These are phyloP conservation scores for Cladobotryum protrusum DNA, from an alignment of 2,329 filamentous ascomycete genomes.

Conservation along the genomic window DNA sequence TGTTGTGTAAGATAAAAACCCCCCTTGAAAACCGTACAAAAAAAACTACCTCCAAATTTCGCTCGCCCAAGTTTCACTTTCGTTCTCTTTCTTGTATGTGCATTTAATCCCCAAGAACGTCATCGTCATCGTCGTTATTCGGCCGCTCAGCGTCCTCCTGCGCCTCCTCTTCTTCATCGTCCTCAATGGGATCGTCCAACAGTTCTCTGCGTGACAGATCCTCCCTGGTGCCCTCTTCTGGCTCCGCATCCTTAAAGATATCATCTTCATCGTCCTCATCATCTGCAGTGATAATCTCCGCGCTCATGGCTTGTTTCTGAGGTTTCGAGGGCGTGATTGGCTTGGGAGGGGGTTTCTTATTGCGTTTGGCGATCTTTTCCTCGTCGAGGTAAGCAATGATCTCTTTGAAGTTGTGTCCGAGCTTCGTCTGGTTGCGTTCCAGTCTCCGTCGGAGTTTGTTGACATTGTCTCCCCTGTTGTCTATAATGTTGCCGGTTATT, in stretches of 20 bases:
- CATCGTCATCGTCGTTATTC: constrained; percentile 37
- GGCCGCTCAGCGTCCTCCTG: constrained; percentile 19
- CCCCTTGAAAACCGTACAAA: too few species aligned
- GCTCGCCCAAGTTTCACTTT: not conserved
- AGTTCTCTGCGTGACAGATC: constrained; percentile 51
- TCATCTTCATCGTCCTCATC: constrained; percentile 35
- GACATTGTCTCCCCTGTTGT: constrained; percentile 52
- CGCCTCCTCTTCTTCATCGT: constrained; percentile 29
- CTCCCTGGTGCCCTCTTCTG: constrained; percentile 53
- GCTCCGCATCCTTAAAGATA: constrained; percentile 43
- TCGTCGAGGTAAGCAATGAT: constrained; percentile 76
- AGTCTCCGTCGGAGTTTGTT: constrained; percentile 65
- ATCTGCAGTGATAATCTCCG: constrained; percentile 41
- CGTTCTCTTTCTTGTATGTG: not conserved
- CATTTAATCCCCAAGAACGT: constrained; percentile 39
- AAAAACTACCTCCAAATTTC: too few species aligned
- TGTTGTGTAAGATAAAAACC: too few species aligned
- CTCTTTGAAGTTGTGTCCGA: constrained; percentile 82
- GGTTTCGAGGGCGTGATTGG: constrained; percentile 20
- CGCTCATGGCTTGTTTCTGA: constrained; percentile 32
- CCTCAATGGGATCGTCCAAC: constrained; percentile 39
- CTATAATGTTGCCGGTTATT: constrained; percentile 68
- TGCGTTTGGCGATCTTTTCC: constrained; percentile 44
- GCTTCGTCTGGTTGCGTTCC: constrained; percentile 68
- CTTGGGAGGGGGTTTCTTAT: constrained; percentile 29